These are phyloP conservation scores for Suhomyces kilbournensis DNA, from an alignment of 805 yeast genomes.

Conservation along the genomic window DNA sequence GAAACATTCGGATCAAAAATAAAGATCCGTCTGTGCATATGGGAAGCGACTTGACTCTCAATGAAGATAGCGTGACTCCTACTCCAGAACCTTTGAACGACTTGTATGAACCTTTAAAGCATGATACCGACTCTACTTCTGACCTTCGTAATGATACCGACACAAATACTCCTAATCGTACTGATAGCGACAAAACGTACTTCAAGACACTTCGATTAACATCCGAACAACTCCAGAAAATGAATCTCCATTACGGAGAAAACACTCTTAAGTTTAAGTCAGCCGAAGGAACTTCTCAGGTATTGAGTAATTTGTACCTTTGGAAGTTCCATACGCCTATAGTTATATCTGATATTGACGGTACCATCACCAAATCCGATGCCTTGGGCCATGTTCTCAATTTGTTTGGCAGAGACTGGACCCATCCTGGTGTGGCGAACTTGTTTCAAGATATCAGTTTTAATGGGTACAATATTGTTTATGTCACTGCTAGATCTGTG, in stretches of 20 bases:
- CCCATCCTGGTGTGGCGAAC: constrained; percentile 93
- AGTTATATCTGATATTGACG: constrained; percentile 96
- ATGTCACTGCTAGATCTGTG: constrained; percentile 90
- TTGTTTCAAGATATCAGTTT: constrained; percentile 79
- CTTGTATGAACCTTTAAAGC: constrained; percentile 4
- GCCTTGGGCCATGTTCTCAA: constrained; percentile 95
- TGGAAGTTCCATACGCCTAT: constrained; percentile 87
- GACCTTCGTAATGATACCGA: not conserved
- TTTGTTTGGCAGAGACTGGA: constrained; percentile 95
- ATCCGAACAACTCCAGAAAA: constrained; percentile 76
- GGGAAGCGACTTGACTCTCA: constrained; percentile 1
- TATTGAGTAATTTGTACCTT: constrained; percentile 68
- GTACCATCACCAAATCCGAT: constrained; percentile 96
- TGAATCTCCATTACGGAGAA: constrained; percentile 73
- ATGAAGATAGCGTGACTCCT: constrained; percentile 6
- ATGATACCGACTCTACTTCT: not conserved
- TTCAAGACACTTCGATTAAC: constrained; percentile 89
- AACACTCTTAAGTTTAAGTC: constrained; percentile 78
- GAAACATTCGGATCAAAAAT: constrained; percentile 57
- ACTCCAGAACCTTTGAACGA: constrained; percentile 10
- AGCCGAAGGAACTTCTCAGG: constrained; percentile 75
- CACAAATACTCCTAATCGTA: not conserved
- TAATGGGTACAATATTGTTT: constrained; percentile 92
- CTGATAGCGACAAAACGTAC: constrained; percentile 36
- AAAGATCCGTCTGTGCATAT: constrained; percentile 7